Evolutionary conservation across 2,329 filamentous ascomycete genomes (phyloP).

Genomic region (Leptographium wingfieldii): DNA sequence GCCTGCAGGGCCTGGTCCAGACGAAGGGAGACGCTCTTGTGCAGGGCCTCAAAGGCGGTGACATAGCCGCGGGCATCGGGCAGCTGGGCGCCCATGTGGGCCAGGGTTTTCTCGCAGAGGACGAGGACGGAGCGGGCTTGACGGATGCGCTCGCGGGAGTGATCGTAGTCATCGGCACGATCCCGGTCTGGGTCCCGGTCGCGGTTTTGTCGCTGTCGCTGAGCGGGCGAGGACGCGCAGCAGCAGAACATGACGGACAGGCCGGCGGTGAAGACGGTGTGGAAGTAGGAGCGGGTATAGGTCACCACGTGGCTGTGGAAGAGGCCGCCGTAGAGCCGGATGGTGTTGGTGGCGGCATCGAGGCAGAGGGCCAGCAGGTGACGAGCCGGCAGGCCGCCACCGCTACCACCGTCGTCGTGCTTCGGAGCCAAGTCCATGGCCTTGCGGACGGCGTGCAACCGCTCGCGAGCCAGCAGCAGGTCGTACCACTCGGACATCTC

Average conservation of each 20-base stretch:
- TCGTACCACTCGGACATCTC: slow-evolving; percentile 32
- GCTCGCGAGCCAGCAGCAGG: slow-evolving; percentile 26
- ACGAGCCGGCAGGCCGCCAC: slow-evolving; percentile 17
- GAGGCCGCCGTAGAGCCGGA: slow-evolving; percentile 25
- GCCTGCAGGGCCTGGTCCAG: background rate
- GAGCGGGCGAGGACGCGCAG: background rate
- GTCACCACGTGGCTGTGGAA: slow-evolving; percentile 24
- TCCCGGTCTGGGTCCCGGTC: background rate
- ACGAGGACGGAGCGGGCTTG: background rate
- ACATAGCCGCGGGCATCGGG: slow-evolving; percentile 2
- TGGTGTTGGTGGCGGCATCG: slow-evolving; percentile 22
- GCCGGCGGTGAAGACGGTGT: slow-evolving; percentile 25
- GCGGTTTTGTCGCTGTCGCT: background rate
- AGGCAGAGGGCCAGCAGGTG: slow-evolving; percentile 22
- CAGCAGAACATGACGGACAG: slow-evolving; percentile 3
- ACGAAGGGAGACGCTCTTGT: background rate
- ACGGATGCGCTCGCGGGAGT: background rate
- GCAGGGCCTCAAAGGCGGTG: background rate
- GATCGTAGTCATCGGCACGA: background rate
- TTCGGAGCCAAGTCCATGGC: slow-evolving; percentile 27
- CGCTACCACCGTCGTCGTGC: slow-evolving; percentile 9
- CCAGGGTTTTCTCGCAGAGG: background rate
- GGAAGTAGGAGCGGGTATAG: slow-evolving; percentile 34
- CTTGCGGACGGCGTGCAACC: slow-evolving; percentile 25
- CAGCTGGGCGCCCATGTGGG: slow-evolving; percentile 3